Conservation (phyloP, 169 alveolate genomes). For the Besnoitia besnoiti region DNA sequence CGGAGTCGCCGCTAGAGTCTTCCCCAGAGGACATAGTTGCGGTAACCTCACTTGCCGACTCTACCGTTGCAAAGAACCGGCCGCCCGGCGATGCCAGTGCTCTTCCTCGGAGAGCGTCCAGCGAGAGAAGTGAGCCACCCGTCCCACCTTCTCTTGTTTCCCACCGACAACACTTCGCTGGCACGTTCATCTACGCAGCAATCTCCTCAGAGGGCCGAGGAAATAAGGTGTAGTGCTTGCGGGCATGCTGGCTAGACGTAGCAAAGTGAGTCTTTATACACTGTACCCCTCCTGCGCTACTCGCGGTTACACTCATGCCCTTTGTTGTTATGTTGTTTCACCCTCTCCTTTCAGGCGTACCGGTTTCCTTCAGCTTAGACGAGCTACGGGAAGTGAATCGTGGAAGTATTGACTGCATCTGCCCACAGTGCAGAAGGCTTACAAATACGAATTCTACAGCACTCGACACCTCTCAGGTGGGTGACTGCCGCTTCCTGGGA, state of each 20-base stretch:
- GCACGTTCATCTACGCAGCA: too few species aligned
- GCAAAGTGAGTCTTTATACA: too few species aligned
- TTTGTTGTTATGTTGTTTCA: background rate
- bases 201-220: too few species aligned
- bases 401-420: background rate
- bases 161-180: too few species aligned
- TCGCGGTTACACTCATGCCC: too few species aligned
- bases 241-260: too few species aligned
- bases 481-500: background rate
- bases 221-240: too few species aligned
- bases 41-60: too few species aligned
- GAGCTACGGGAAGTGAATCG: conserved; percentile 14
- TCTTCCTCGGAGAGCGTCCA: background rate
- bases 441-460: background rate
- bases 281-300: too few species aligned
- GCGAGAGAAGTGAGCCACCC: conserved; percentile 25
- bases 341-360: background rate
- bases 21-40: too few species aligned
- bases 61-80: background rate
- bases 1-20: too few species aligned
- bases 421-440: background rate
- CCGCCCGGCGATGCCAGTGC: background rate
- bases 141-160: too few species aligned
- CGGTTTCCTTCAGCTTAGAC: background rate
- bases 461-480: background rate